These are phyloP conservation scores for Pichia californica DNA, from an alignment of 805 yeast genomes.

Conservation along the genomic window DNA sequence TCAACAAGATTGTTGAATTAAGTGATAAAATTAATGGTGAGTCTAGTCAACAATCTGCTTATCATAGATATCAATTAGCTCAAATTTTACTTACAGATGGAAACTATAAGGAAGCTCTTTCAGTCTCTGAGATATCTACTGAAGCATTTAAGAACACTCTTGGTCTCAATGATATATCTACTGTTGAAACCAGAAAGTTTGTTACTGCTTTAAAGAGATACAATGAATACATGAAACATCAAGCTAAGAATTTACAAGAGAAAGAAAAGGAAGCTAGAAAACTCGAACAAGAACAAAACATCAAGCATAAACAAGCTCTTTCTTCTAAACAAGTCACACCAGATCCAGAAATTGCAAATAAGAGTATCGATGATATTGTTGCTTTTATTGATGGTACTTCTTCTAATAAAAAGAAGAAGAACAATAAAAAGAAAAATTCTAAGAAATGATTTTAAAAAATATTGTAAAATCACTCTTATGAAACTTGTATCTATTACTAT, in stretches of 20 bases:
- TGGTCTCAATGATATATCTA: slow-evolving; percentile 62
- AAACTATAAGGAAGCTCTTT: slow-evolving; percentile 51
- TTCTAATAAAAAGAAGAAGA: slow-evolving; percentile 25
- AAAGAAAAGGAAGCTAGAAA: slow-evolving; percentile 20
- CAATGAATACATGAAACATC: slow-evolving; percentile 27
- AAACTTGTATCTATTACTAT: too few species aligned
- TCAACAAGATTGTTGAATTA: slow-evolving; percentile 45
- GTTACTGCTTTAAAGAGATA: slow-evolving; percentile 48
- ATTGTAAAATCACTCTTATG: too few species aligned
- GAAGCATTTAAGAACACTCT: slow-evolving; percentile 47
- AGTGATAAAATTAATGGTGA: slow-evolving; percentile 50
- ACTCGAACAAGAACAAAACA: slow-evolving; percentile 15
- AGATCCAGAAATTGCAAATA: slow-evolving; percentile 51
- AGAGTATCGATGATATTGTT: slow-evolving; percentile 68
- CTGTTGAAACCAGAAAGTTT: slow-evolving; percentile 66
- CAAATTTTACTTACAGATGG: slow-evolving; percentile 48
- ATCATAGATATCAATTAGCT: slow-evolving; percentile 62
- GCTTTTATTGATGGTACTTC: slow-evolving; percentile 60
- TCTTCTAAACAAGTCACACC: slow-evolving; percentile 31
- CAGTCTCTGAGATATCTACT: slow-evolving; percentile 49
- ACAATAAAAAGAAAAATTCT: slow-evolving; percentile 21
- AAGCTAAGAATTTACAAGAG: slow-evolving; percentile 18
- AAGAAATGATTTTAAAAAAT: slow-evolving; percentile 17
- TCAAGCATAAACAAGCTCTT: slow-evolving; percentile 22
- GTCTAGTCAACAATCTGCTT: slow-evolving; percentile 54